Conservation (phyloP, 331 rosid genomes). For the Malus hybrid region DNA sequence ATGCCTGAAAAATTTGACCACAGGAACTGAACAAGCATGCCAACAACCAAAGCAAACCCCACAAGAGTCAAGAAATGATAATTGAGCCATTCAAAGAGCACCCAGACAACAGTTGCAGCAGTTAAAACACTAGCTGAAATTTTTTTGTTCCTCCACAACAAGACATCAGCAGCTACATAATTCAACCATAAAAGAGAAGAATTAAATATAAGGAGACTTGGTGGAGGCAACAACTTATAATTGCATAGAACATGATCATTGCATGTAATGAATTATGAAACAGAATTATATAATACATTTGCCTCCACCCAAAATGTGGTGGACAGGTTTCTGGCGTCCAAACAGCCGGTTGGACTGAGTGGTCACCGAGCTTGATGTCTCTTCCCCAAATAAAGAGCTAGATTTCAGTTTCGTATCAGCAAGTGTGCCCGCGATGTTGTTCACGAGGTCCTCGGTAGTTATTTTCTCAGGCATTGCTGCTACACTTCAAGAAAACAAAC, state of each 20-base stretch:
- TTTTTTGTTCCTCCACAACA: constrained; percentile 98
- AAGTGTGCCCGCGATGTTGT: constrained; percentile 47
- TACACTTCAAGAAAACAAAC: constrained; percentile 11
- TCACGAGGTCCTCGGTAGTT: constrained; percentile 40
- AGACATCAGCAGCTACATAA: constrained; percentile 77
- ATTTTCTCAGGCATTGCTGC: constrained; percentile 65
- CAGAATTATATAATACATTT: constrained; percentile 46
- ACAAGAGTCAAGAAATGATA: constrained; percentile 67
- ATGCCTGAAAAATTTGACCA: constrained; percentile 70
- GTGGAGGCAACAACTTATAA: constrained; percentile 3
- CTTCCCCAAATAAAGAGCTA: constrained; percentile 51
- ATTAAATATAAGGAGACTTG: neutral
- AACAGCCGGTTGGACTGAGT: constrained; percentile 54
- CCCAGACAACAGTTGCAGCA: constrained; percentile 72
- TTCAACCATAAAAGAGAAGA: constrained; percentile 5
- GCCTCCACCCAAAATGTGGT: constrained; percentile 87
- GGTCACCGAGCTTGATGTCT: constrained; percentile 36
- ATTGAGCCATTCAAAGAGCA: constrained; percentile 87
- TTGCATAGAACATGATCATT: neutral
- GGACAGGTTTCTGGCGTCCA: constrained; percentile 81
- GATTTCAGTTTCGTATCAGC: constrained; percentile 42
- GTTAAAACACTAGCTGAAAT: constrained; percentile 75
- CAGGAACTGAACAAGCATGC: constrained; percentile 71
- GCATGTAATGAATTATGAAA: neutral
- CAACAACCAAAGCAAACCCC: constrained; percentile 55